Base-by-base conservation (phyloP, 495 filamentous ascomycete genomes). In the Tuber borchii region DNA sequence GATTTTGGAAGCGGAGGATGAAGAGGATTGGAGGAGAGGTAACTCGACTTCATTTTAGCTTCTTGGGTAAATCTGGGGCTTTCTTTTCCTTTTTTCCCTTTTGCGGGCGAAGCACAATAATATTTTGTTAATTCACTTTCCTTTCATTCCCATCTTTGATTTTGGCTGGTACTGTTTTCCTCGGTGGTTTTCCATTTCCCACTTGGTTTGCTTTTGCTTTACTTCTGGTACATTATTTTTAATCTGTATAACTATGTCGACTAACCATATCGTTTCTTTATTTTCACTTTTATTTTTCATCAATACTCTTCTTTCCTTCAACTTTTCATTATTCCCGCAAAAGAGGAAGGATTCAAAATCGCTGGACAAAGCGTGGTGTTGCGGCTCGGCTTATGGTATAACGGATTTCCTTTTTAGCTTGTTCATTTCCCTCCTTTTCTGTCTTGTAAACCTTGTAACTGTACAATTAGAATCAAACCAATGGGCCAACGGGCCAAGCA, bases 1-100 rank as follows among this genome's bases (percentile, higher is more conserved):
- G 56, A 82, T 82, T 40, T 19, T 75, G 51, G 80, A 81, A 48
- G 77, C 71, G 74, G 76, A 78, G 69, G 80, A 82, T 71, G 77
- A 82, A 69, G 68, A 69, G 46, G 40, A 44, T 68, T 26, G 26
- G 26, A 65, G 56, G 56, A 65, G 12, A 65, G 12, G 6, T 65
- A 65, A 16, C 48, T n/a, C 26, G 31, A 34, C 26, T 65, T 34
- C 56, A 14, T 34, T 65, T 34, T 2, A 31, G 6, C 56, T 65
- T 65, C 12, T 65, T 65, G 14, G 14, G 56, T 34, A 34, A 31
- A 65, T 31, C 56, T 34, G 10, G 26, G 26, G 26, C n/a, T 34
- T 65, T 56, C 22, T 26, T 65, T 65, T 1, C n/a, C 9, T 34
- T 65, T 26, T 10, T 34, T 65, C 51, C 51, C n/a, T 34, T 65